Percentiles rank a stretch among this genome's conserved stretches.
Evolutionary conservation across 805 yeast genomes (phyloP).

Genomic region (Yarrowia sp.): DNA sequence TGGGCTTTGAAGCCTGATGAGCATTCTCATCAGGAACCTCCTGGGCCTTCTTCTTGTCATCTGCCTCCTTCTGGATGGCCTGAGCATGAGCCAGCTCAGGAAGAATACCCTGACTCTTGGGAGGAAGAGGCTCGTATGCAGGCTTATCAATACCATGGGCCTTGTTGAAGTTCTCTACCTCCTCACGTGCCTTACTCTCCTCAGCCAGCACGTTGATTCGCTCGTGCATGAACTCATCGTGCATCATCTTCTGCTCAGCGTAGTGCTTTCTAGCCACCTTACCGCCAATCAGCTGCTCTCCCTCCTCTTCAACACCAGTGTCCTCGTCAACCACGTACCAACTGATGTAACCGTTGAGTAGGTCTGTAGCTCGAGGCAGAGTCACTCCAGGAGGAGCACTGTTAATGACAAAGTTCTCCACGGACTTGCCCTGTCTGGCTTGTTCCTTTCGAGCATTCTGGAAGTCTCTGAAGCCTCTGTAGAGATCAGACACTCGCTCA

Average conservation of each 20-base stretch:
- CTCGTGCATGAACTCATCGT: constrained; percentile 13
- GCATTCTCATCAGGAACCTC: background rate
- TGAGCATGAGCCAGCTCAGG: constrained; percentile 13
- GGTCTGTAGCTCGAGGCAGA: constrained; percentile 10
- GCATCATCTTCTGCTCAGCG: constrained; percentile 14
- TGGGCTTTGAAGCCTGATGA: background rate
- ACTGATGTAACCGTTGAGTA: constrained; percentile 7
- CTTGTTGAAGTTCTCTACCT: constrained; percentile 17
- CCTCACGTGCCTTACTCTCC: constrained; percentile 6
- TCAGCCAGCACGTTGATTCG: constrained; percentile 2
- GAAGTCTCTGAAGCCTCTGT: constrained; percentile 1
- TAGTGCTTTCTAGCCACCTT: constrained; percentile 1
- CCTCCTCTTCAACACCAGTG: constrained; percentile 16
- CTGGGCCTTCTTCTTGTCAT: background rate
- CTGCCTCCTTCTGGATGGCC: background rate
- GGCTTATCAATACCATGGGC: constrained; percentile 5
- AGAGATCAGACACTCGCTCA: background rate
- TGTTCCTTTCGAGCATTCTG: background rate
- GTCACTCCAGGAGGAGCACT: constrained; percentile 20
- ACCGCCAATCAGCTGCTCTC: background rate
- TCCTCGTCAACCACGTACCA: constrained; percentile 21
- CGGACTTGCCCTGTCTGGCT: background rate
- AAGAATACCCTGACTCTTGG: constrained; percentile 7
- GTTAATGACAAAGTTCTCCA: constrained; percentile 16
- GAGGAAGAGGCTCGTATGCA: background rate